Percentiles rank a stretch among this genome's conserved stretches.
These are phyloP conservation scores for Trichomonascaceae sp. DNA, from an alignment of 1,139 yeast species.

Conservation along the genomic window DNA sequence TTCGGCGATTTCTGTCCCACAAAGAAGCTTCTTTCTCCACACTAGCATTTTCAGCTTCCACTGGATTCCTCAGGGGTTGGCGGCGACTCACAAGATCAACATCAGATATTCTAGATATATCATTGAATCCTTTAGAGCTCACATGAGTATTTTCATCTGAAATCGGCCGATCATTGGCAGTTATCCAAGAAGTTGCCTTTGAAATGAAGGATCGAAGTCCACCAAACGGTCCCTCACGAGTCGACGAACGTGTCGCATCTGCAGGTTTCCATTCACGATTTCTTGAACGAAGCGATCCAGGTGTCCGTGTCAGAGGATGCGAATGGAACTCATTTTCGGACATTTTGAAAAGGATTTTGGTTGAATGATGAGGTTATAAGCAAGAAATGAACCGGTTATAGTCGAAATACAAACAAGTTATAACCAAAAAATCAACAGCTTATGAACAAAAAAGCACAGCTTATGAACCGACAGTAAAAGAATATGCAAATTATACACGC, in stretches of 20 bases:
- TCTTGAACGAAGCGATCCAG: background rate
- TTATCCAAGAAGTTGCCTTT: background rate
- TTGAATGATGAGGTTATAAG: background rate
- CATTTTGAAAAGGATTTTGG: background rate
- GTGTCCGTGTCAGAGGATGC: background rate
- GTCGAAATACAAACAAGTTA: too few relatives aligned
- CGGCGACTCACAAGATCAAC: background rate
- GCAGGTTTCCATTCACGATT: background rate
- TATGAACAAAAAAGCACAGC: background rate
- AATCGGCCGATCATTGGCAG: background rate
- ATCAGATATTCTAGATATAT: background rate
- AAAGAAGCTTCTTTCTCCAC: background rate
- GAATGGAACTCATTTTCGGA: background rate
- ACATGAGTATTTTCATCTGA: background rate
- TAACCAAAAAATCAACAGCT: too few relatives aligned
- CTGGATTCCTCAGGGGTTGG: background rate
- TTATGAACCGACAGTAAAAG: background rate
- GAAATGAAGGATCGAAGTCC: background rate
- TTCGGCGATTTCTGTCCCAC: background rate
- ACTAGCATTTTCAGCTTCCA: background rate
- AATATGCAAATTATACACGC: background rate
- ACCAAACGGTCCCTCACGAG: background rate
- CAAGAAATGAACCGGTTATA: background rate
- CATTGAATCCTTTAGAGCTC: background rate
- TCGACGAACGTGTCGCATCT: background rate